Base-by-base conservation (phyloP, 345 rosid species). In the Lepidium didymum region DNA sequence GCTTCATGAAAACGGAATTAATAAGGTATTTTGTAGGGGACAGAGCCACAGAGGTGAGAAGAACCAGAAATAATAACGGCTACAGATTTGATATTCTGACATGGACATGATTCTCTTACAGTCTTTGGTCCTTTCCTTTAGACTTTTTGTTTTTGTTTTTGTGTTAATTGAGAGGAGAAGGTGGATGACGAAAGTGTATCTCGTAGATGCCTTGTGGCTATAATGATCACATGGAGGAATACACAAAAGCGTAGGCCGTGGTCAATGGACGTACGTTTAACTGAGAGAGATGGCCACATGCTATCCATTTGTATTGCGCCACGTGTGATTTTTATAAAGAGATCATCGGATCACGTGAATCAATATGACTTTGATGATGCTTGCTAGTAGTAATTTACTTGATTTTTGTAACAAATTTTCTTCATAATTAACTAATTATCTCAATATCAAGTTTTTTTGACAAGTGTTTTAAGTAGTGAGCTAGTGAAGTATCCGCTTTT, bases 211-310 rank as follows among this genome's bases (percentile, higher is more conserved):
- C 0, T 0, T 36, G 23, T 1, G n/a, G 57, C 64, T 67, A 35
- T 68, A 43, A 69, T 13, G 12, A 41, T 69, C 67, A 50, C 59
- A 69, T 69, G 67, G 60, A 37, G 49, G 64, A 40, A 58, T 12
- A 57, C 61, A 47, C 42, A 59, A 69, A 25, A 49, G 34, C 35
- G 19, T 8, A 38, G 35, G 67, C 42, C 52, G 70, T 54, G 70
- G 70, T 69, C 59, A 51, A 69, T 59, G 50, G 50, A 50, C 52
- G 67, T 69, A 69, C 73, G 40, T 68, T 10, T 58, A 37, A 69
- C 41, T 37, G 14, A 27, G 14, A 38, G 57, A 37, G 23, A 69
- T 51, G 56, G 31, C 21, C 54, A 42, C 62, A 52, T 62, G 44
- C 34, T 62, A 43, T 43, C 68, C 75, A 43, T 53, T 57, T 7